Base-by-base conservation (phyloP, 2,329 filamentous ascomycete genomes). In the Aureobasidium sp. region DNA sequence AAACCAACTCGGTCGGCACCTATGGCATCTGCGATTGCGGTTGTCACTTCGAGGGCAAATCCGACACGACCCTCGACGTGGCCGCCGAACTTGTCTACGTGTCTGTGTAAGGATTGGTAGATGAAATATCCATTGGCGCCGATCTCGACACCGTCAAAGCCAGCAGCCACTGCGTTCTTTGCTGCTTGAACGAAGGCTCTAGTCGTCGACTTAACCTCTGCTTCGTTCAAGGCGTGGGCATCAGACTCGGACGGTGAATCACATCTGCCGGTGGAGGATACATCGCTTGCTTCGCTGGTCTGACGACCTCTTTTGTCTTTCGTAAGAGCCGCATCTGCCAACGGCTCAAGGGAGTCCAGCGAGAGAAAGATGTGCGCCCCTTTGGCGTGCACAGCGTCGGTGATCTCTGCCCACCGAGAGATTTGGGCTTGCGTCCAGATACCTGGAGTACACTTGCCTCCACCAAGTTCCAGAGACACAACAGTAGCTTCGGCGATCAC, bases 361-460 rank as follows among this genome's bases (percentile, higher is more conserved):
- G 89, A 87, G 1, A 79, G 70, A 71, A 78, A 87, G 55, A 88
- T 84, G 68, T 78, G 83, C 14, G 78, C 80, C 3, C 81, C 82
- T 66, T 85, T 85, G 27, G 76, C 76, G 69, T 90, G 87, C 0
- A 89, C 84, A 0, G 81, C 82, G 32, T 84, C 79, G 2, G 82
- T 85, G 44, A 89, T 74, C 13, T 78, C 72, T 64, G 79, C 82
- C 86, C 86, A 89, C 0, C 75, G 80, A 1, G 75, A 77, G 39
- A 86, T 76, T 62, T 87, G 84, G 21, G 75, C 77, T 0, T 77
- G 71, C 25, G 70, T 81, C 67, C 77, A 85, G 67, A 86, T 83
- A 25, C 83, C 84, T 0, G 86, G 84, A 1, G 80, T 75, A 63
- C 82, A 80, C 36, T 72, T 71, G 65, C 77, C 79, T 42, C 80